Conservation (phyloP, 2,329 filamentous ascomycete species). For the Fonsecaea erecta region DNA sequence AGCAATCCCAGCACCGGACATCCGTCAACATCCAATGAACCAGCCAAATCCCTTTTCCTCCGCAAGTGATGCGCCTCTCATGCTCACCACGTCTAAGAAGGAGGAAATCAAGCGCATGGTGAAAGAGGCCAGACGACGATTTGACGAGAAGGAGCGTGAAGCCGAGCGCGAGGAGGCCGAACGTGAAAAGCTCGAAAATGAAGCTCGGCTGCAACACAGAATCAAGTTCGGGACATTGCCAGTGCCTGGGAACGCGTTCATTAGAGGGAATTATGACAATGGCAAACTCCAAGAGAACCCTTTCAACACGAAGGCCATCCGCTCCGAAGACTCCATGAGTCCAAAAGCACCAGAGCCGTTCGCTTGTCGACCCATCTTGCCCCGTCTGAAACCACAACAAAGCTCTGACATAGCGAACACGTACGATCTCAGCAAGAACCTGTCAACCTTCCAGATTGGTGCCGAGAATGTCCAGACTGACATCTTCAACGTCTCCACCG, state of each 20-base stretch:
- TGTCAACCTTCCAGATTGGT: constrained; percentile 19
- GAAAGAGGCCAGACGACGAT: constrained; percentile 14
- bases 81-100: constrained; percentile 31
- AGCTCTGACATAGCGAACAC: constrained; percentile 15
- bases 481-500: constrained; percentile 11
- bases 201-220: constrained; percentile 3
- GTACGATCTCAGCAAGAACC: constrained; percentile 17
- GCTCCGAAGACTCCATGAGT: constrained; percentile 4
- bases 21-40: constrained; percentile 33
- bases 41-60: constrained; percentile 25
- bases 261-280: constrained; percentile 11
- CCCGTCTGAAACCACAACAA: background rate
- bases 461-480: constrained; percentile 18
- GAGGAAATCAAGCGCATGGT: constrained; percentile 30
- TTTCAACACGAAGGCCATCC: background rate
- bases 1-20: constrained; percentile 31
- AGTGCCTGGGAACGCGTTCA: constrained; percentile 14
- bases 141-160: constrained; percentile 20
- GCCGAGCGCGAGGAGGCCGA: constrained; percentile 18
- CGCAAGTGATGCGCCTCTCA: constrained; percentile 28
- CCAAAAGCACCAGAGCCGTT: background rate
- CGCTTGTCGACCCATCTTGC: constrained; percentile 1
- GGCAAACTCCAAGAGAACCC: constrained; percentile 2
- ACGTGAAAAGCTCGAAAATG: constrained; percentile 5
- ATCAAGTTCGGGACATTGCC: background rate